Evolutionary conservation across 768 basidiomycete genomes (phyloP), one percentile per base, ranked within the genome.

Genomic region (Chalciporus chontae): DNA sequence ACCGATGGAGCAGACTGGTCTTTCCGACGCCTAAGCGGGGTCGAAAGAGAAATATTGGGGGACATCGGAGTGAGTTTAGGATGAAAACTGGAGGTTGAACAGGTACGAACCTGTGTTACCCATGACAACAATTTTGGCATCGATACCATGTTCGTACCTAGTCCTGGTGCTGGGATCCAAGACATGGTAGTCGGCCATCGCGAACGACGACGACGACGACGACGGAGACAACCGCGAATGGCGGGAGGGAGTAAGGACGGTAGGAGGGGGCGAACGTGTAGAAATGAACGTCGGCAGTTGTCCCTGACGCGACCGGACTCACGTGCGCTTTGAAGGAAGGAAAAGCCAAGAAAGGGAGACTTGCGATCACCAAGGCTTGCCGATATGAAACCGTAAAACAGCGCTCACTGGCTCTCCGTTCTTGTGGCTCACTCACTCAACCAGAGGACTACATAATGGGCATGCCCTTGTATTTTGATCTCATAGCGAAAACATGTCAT

Each of bases 101-200:
- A 41, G 31, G 44, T n/a, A 59, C 76, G 51, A 47, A 78, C 80
- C 80, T 59, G 74, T 76, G 70, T 87, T 92, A 74, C 89, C 91
- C 87, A 94, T 91, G 61, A 95, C 83, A 66, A 95, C 92, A 68
- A 94, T 90, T 81, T 94, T 94, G 68, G 88, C 89, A 76, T 95
- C 92, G 69, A 94, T 78, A 59, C 87, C 87, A 57, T 85, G 84
- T 64, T 90, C 88, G 68, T 83, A 88, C 70, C 82, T 77, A 65
- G 82, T 77, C 67, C 78, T 69, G 45, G 76, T 70, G 69, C 85
- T 87, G 43, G 83, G 83, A 69, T 86, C 83, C 73, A 82, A 75
- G 63, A 69, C 71, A 45, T 74, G 71, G 68, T 80, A 79, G 59
- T 80, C 78, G 57, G 77, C 71, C 83, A 83, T 85, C 61, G 64